Evolutionary conservation across 495 filamentous ascomycete species (phyloP).

Genomic region (Neurospora sp.): DNA sequence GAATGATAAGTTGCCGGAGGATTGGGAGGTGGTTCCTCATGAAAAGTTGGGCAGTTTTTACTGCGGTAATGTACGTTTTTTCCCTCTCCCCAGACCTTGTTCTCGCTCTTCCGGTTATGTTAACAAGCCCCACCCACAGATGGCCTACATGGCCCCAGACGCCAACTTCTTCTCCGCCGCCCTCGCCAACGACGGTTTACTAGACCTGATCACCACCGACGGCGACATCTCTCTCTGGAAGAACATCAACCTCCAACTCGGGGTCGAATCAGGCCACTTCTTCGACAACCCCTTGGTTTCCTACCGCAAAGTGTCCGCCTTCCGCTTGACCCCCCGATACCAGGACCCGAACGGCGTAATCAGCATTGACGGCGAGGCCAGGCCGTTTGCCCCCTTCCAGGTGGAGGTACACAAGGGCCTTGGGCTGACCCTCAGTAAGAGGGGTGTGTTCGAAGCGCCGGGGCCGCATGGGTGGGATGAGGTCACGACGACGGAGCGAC

Average conservation of each 20-base stretch:
- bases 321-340: conserved; percentile 67
- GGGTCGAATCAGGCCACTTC: conserved; percentile 59
- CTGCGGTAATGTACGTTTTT: conserved; percentile 60
- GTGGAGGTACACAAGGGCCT: conserved; percentile 78
- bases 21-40: conserved; percentile 61
- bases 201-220: conserved; percentile 75
- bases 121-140: conserved; percentile 28
- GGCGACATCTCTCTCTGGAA: conserved; percentile 58
- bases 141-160: conserved; percentile 83
- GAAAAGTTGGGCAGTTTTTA: conserved; percentile 88
- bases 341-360: conserved; percentile 64
- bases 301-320: conserved; percentile 74
- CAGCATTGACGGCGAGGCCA: conserved; percentile 83
- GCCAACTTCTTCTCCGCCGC: conserved; percentile 83
- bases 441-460: conserved; percentile 61
- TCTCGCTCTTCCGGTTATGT: background rate
- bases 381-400: conserved; percentile 83
- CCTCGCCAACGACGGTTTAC: conserved; percentile 70
- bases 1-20: conserved; percentile 60
- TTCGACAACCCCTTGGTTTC: conserved; percentile 69
- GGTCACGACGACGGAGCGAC: conserved; percentile 18
- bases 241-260: conserved; percentile 55
- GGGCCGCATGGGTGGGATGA: conserved; percentile 43
- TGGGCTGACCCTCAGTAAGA: conserved; percentile 72
- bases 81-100: background rate